Percentiles rank a stretch among this genome's conserved stretches.
These are phyloP conservation scores for Ophiostoma ips DNA, from an alignment of 2,329 filamentous ascomycete species.

Conservation along the genomic window DNA sequence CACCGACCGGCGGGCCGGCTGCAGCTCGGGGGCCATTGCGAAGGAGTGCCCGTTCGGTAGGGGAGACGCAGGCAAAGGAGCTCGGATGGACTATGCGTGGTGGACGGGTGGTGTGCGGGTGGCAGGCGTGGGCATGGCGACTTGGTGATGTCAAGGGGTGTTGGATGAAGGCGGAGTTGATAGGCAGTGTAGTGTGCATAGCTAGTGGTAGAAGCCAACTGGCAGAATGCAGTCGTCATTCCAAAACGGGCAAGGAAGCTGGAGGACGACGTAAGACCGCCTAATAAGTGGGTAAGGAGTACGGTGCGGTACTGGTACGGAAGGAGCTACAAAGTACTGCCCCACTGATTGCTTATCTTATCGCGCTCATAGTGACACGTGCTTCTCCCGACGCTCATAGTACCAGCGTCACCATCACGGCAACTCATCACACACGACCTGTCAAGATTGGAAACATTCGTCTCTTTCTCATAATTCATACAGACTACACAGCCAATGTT, in stretches of 20 bases:
- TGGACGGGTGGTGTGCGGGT: background rate
- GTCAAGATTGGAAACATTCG: too few relatives aligned
- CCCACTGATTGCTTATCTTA: slow-evolving; percentile 5
- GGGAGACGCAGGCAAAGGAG: background rate
- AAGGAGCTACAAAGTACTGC: background rate
- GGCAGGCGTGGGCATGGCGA: slow-evolving; percentile 3
- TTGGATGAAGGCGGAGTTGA: background rate
- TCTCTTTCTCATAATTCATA: too few relatives aligned
- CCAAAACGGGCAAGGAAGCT: slow-evolving; percentile 5
- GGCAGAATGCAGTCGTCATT: slow-evolving; percentile 9
- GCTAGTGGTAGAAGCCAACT: slow-evolving; percentile 6
- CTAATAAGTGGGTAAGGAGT: background rate
- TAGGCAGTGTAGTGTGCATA: background rate
- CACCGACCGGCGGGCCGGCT: slow-evolving; percentile 39
- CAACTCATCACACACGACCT: too few relatives aligned
- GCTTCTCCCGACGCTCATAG: too few relatives aligned
- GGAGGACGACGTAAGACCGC: slow-evolving; percentile 2
- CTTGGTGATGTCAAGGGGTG: background rate
- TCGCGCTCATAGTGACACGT: slow-evolving; percentile 2
- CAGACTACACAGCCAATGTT: background rate
- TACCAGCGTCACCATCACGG: background rate
- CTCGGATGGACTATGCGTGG: background rate
- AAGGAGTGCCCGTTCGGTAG: background rate
- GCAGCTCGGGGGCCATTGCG: slow-evolving; percentile 50
- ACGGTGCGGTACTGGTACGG: background rate